Evolutionary conservation across 2,329 filamentous ascomycete species (phyloP).

Genomic region (Fusarium caatingaense): DNA sequence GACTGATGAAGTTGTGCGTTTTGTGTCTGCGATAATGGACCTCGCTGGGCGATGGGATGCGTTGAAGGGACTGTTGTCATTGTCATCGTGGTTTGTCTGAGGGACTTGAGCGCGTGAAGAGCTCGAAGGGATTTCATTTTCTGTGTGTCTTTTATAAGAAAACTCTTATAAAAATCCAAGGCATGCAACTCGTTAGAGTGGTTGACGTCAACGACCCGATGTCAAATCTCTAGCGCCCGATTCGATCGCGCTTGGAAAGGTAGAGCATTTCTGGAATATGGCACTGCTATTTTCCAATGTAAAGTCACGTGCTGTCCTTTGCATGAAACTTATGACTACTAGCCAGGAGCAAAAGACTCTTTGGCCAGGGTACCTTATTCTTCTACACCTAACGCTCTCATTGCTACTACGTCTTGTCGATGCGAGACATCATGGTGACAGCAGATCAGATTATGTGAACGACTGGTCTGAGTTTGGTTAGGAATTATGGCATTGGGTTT

Average conservation of each 20-base stretch:
- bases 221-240: not conserved
- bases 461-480: not conserved
- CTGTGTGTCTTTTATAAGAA: too few species aligned
- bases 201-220: conserved; percentile 25
- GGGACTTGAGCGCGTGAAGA: not conserved
- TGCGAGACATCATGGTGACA: too few species aligned
- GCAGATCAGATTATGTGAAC: too few species aligned
- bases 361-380: too few species aligned
- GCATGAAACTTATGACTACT: not conserved
- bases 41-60: not conserved
- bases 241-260: not conserved
- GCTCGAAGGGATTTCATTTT: not conserved
- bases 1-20: conserved; percentile 6
- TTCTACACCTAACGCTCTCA: too few species aligned
- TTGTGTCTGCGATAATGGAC: conserved; percentile 3
- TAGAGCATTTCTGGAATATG: not conserved
- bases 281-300: not conserved
- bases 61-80: conserved; percentile 20
- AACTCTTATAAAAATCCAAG: not conserved
- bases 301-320: not conserved
- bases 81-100: conserved; percentile 2
- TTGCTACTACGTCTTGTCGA: too few species aligned
- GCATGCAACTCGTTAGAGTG: not conserved
- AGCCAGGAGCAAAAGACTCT: too few species aligned
- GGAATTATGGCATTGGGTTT: not conserved